Conservation (phyloP, 441 rosid species). For the Iberis amara region DNA sequence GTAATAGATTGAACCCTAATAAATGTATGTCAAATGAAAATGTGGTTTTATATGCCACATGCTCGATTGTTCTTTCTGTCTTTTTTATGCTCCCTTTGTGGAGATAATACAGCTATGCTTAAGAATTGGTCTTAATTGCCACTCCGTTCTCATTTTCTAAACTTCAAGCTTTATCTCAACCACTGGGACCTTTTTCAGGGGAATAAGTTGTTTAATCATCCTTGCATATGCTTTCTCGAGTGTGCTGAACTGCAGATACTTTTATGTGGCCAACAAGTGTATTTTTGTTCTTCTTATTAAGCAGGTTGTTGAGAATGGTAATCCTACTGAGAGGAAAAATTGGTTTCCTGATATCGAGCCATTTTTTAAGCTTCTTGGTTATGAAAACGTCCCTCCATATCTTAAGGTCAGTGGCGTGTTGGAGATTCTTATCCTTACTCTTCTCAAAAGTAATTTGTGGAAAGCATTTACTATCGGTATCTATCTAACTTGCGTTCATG, state of each 20-base stretch:
- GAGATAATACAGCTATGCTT: neutral
- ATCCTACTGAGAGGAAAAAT: slow-evolving; percentile 71
- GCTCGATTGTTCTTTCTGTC: neutral
- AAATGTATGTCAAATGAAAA: neutral
- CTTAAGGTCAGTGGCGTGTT: slow-evolving; percentile 56
- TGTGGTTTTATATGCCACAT: neutral
- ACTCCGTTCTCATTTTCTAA: neutral
- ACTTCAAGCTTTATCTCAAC: neutral
- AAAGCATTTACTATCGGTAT: slow-evolving; percentile 17
- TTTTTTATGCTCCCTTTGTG: neutral
- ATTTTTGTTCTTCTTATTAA: neutral
- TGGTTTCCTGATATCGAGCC: slow-evolving; percentile 97
- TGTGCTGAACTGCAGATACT: slow-evolving; percentile 2
- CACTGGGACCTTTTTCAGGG: neutral
- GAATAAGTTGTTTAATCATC: slow-evolving; percentile 2
- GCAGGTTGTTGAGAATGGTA: slow-evolving; percentile 68
- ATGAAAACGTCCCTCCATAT: slow-evolving; percentile 90
- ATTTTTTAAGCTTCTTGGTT: slow-evolving; percentile 92
- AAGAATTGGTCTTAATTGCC: neutral
- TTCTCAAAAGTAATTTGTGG: slow-evolving; percentile 11
- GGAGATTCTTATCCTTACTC: slow-evolving; percentile 19
- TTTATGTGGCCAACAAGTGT: slow-evolving; percentile 13
- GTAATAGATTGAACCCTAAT: neutral
- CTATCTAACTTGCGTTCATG: slow-evolving; percentile 16
- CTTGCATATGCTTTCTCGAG: slow-evolving; percentile 7